Evolutionary conservation across 306 rosid species (phyloP).

Genomic region (Cucurbita ficifolia): DNA sequence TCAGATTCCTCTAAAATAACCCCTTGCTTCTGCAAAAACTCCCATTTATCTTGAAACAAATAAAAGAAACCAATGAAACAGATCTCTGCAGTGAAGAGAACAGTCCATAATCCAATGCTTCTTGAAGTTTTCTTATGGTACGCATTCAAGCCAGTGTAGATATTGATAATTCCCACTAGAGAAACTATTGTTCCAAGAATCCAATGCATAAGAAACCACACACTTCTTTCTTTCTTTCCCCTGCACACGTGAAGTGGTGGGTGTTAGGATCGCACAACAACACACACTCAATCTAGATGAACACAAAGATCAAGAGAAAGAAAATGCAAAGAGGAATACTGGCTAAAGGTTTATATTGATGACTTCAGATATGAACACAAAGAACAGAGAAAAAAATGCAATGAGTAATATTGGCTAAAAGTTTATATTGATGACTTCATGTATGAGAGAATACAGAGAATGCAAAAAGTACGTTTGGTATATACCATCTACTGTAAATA

Average conservation of each 20-base stretch:
- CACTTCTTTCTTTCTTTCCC: constrained; percentile 61
- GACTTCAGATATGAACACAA: too few species aligned
- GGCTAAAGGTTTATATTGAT: too few species aligned
- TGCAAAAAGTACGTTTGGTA: too few species aligned
- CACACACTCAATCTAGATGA: too few species aligned
- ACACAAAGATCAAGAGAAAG: too few species aligned
- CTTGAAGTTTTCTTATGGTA: constrained; percentile 50
- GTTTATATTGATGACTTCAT: too few species aligned
- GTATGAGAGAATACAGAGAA: too few species aligned
- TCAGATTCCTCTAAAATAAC: constrained; percentile 27
- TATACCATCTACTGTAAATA: too few species aligned
- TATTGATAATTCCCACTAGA: constrained; percentile 58
- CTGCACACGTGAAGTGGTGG: constrained; percentile 21
- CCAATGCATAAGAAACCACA: constrained; percentile 82
- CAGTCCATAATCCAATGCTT: constrained; percentile 60
- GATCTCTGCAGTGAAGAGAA: constrained; percentile 66
- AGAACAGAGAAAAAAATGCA: too few species aligned
- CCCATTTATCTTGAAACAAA: constrained; percentile 79
- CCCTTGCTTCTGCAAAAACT: constrained; percentile 61
- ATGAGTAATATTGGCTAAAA: too few species aligned
- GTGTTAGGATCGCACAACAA: not conserved
- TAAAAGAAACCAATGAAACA: constrained; percentile 48
- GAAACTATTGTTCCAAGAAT: constrained; percentile 64
- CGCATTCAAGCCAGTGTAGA: constrained; percentile 71
- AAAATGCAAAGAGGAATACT: too few species aligned